phyloP scores from a whole-genome alignment of 139 green algal genomes.

The Closterium sp. region DNA sequence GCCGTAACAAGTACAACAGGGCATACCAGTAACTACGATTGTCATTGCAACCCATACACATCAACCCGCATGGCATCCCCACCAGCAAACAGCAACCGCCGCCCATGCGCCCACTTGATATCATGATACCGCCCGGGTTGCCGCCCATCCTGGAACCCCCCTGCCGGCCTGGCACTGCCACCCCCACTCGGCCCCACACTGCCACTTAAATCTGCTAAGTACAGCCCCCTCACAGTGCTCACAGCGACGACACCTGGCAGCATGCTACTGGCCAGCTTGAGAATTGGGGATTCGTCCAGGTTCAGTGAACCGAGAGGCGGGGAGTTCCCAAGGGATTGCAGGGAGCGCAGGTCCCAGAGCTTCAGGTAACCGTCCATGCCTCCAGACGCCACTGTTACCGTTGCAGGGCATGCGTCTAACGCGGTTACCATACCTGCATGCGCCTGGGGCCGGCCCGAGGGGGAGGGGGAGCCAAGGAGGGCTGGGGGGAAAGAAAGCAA shows the following conservation, averaged over 20 bases:
- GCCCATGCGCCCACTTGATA: constrained; percentile 28
- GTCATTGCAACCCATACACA: constrained; percentile 35
- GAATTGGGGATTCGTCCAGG: constrained; percentile 34
- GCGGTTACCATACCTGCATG: background rate
- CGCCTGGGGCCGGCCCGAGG: background rate
- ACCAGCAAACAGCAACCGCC: constrained; percentile 33
- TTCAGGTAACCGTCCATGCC: constrained; percentile 21
- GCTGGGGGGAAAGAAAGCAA: background rate
- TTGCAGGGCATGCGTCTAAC: background rate
- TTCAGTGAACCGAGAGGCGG: constrained; percentile 7
- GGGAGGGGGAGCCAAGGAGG: background rate
- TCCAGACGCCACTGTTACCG: constrained; percentile 10
- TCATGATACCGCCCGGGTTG: constrained; percentile 40
- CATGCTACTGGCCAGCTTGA: constrained; percentile 46
- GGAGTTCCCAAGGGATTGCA: constrained; percentile 3
- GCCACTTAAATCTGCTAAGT: constrained; percentile 30
- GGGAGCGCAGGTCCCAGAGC: constrained; percentile 48
- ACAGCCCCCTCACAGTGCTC: constrained; percentile 46
- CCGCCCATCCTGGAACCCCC: constrained; percentile 24
- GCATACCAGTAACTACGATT: no score
- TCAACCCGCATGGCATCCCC: constrained; percentile 47
- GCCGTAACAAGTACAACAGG: no score
- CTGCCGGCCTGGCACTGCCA: background rate
- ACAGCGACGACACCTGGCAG: constrained; percentile 17
- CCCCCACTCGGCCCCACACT: background rate